phyloP scores from a whole-genome alignment of 2,329 filamentous ascomycete species.

The Mycosphaerella arachidis region DNA sequence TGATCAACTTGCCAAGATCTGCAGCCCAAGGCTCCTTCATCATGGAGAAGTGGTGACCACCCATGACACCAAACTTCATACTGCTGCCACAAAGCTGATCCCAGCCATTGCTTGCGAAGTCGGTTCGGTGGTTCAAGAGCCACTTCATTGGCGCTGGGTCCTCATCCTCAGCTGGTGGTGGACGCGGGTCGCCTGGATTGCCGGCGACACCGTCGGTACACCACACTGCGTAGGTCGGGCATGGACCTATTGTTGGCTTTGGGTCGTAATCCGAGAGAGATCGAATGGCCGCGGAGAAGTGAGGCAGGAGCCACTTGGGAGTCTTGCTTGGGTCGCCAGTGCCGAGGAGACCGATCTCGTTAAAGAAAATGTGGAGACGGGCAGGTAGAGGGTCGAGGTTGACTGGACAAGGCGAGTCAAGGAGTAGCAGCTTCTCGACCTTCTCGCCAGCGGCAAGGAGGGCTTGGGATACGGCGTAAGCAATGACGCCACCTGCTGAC shows the following conservation, averaged over 20 bases:
- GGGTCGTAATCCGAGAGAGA: conserved; percentile 67
- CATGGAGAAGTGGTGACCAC: conserved; percentile 72
- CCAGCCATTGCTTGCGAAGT: conserved; percentile 68
- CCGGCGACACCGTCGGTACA: conserved; percentile 69
- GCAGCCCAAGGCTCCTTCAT: conserved; percentile 56
- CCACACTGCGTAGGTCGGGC: conserved; percentile 64
- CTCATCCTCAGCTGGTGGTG: conserved; percentile 57
- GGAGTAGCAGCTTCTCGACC: conserved; percentile 49
- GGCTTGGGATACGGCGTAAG: conserved; percentile 49
- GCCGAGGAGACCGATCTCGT: conserved; percentile 65
- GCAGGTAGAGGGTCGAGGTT: conserved; percentile 48
- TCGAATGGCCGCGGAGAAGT: conserved; percentile 65
- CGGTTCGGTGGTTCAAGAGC: conserved; percentile 67
- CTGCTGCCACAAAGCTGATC: conserved; percentile 61
- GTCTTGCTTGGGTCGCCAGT: conserved; percentile 56
- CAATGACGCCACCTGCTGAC: conserved; percentile 54
- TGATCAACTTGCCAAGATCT: conserved; percentile 40
- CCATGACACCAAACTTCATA: conserved; percentile 63
- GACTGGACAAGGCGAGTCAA: conserved; percentile 52
- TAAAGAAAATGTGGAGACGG: conserved; percentile 67
- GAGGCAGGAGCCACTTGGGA: conserved; percentile 68
- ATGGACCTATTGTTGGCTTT: conserved; percentile 57
- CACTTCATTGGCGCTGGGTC: conserved; percentile 56
- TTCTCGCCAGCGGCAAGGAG: conserved; percentile 46
- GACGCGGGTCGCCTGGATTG: conserved; percentile 59